Base-by-base conservation (phyloP, 176 grass and related monocot species). In the Canna indica region DNA sequence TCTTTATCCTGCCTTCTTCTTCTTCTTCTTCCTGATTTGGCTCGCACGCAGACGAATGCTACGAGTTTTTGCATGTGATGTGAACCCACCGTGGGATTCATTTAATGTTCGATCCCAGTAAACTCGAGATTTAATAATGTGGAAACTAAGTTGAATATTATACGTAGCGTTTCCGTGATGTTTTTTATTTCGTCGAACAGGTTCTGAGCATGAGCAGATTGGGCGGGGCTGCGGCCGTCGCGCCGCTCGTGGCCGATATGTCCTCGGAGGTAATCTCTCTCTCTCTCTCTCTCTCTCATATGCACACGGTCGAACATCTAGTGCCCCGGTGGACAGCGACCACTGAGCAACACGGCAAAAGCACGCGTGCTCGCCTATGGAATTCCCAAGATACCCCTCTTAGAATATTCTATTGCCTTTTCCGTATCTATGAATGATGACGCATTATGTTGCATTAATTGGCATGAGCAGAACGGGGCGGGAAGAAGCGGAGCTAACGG, bases 201-300 rank as follows among this genome's bases (percentile, higher is more conserved):
- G 88, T 96, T 79, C 80, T 96, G 45, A 96, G 92, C 76, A 91
- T 91, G 88, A 96, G 92, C 73, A 75, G 92, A 78, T 76, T 96
- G 48, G 92, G 92, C 2, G 92, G 86, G 78, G 92, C 92, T 61
- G 82, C 88, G 16, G 88, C 85, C 24, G 77, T 89, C n/a, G 71
- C 77, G 26, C 88, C 92, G 66, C 79, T 89, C 34, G 79, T 85
- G 73, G 83, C 83, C 46, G 83, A 83, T 74, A 81, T 85, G 79
- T 76, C 83, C 46, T 81, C 92, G 38, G 86, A 96, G 88, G 88
- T 96, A 96, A 26, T 60, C 7, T 28, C 10, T 29, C 0, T 0
- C 47, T 81, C 39, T 74, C 31, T 53, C 5, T 35, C 10, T 38
- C n/a, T 67, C 17, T 36, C 18, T 36, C 17, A 1, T 22, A 1